These are phyloP conservation scores for Podosphaera leucotricha DNA, from an alignment of 2,329 filamentous ascomycete genomes.

Conservation along the genomic window DNA sequence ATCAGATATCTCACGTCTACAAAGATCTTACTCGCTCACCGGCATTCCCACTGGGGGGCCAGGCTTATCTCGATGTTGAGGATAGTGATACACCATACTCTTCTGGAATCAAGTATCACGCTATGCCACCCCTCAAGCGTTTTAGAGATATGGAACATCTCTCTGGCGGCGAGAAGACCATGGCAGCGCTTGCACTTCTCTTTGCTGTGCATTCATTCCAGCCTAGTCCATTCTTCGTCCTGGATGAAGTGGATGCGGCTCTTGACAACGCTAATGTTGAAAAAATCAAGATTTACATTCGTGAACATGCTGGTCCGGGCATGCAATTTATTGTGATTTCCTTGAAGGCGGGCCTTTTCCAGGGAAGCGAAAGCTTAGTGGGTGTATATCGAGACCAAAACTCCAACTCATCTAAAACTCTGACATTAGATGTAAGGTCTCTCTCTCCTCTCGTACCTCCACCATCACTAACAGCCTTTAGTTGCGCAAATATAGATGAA, in stretches of 20 bases:
- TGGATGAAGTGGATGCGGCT: constrained; percentile 93
- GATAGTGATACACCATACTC: constrained; percentile 94
- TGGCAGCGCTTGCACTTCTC: constrained; percentile 85
- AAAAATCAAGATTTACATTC: constrained; percentile 89
- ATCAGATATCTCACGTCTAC: constrained; percentile 85
- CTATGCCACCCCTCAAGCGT: constrained; percentile 93
- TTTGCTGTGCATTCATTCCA: constrained; percentile 96
- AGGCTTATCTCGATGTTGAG: constrained; percentile 68
- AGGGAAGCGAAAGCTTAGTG: constrained; percentile 86
- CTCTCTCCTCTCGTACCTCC: background rate
- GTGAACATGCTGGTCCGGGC: constrained; percentile 77
- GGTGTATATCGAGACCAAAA: constrained; percentile 90
- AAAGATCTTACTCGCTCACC: constrained; percentile 78
- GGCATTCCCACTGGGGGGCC: constrained; percentile 81
- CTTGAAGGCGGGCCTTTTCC: constrained; percentile 85
- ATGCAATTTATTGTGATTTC: constrained; percentile 99
- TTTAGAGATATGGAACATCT: constrained; percentile 99
- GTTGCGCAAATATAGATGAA: no score
- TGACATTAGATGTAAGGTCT: constrained; percentile 79
- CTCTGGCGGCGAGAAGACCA: constrained; percentile 94
- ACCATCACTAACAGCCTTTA: no score
- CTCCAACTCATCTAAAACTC: constrained; percentile 70
- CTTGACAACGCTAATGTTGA: constrained; percentile 96
- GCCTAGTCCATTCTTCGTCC: constrained; percentile 86
- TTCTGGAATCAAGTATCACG: constrained; percentile 91